Conservation (phyloP, 2,329 filamentous ascomycete species). For the Camillea tinctor region DNA sequence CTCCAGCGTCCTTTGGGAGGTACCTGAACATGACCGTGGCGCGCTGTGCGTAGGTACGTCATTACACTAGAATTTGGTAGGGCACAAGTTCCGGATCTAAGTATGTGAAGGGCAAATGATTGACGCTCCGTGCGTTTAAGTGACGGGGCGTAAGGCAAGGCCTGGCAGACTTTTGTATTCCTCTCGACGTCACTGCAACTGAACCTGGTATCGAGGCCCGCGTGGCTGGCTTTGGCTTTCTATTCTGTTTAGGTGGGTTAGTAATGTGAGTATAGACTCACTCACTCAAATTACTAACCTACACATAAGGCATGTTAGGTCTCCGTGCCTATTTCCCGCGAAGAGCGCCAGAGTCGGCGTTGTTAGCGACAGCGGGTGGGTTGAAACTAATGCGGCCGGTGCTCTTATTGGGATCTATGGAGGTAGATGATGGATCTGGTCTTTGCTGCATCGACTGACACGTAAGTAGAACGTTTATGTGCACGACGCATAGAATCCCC, state of each 20-base stretch:
- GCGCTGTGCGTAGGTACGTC: slow-evolving; percentile 1
- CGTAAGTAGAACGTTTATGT: slow-evolving; percentile 33
- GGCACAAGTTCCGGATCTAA: slow-evolving; percentile 14
- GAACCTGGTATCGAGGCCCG: slow-evolving; percentile 9
- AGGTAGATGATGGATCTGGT: slow-evolving; percentile 1
- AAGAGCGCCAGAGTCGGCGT: not conserved
- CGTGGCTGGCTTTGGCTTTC: slow-evolving; percentile 4
- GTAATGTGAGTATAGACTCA: too few species aligned
- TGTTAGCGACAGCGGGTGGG: not conserved
- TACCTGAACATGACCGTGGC: not conserved
- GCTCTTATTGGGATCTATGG: slow-evolving; percentile 20
- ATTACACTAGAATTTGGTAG: slow-evolving; percentile 5
- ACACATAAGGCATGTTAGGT: too few species aligned
- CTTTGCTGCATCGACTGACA: slow-evolving; percentile 29
- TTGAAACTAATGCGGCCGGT: not conserved
- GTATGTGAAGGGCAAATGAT: slow-evolving; percentile 15
- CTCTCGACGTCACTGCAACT: slow-evolving; percentile 12
- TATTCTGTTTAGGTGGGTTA: slow-evolving; percentile 1
- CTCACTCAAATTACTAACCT: too few species aligned
- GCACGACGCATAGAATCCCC: slow-evolving; percentile 19
- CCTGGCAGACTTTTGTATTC: slow-evolving; percentile 6
- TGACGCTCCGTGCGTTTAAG: slow-evolving; percentile 4
- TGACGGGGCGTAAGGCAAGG: slow-evolving; percentile 13
- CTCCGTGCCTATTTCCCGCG: not conserved
- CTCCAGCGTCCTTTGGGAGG: not conserved